These are phyloP conservation scores for Noccaea caerulescens DNA, from an alignment of 345 rosid genomes.

Conservation along the genomic window DNA sequence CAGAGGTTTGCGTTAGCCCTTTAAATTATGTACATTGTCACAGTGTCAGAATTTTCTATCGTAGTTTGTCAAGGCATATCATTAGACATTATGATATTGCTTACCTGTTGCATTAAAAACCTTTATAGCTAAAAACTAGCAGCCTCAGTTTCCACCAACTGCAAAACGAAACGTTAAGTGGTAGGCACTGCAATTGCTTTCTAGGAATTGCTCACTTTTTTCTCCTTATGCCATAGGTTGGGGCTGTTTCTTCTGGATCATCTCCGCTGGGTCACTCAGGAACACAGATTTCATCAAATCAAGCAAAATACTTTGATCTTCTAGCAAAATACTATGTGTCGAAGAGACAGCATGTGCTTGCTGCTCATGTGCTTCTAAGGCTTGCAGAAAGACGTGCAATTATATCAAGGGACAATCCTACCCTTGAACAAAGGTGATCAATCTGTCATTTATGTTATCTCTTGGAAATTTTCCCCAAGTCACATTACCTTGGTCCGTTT, in stretches of 20 bases:
- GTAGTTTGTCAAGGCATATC: constrained; percentile 20
- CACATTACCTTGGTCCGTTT: constrained; percentile 19
- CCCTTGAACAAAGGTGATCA: constrained; percentile 80
- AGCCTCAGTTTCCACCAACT: constrained; percentile 31
- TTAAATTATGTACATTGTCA: constrained; percentile 13
- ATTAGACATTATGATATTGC: background rate
- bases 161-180: constrained; percentile 21
- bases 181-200: constrained; percentile 33
- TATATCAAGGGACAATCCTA: constrained; percentile 61
- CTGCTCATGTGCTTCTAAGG: constrained; percentile 88
- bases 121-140: constrained; percentile 22
- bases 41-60: constrained; percentile 14
- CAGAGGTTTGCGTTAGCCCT: constrained; percentile 58
- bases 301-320: constrained; percentile 83
- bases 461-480: constrained; percentile 6
- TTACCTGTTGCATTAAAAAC: constrained; percentile 12
- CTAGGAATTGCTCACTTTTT: constrained; percentile 24
- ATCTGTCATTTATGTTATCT: constrained; percentile 12
- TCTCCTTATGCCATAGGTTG: constrained; percentile 53
- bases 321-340: constrained; percentile 90
- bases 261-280: constrained; percentile 66
- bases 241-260: constrained; percentile 59
- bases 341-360: constrained; percentile 92
- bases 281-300: constrained; percentile 58
- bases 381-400: constrained; percentile 87